Evolutionary conservation across 805 yeast genomes (phyloP).

Genomic region (Lachancea thermotolerans): DNA sequence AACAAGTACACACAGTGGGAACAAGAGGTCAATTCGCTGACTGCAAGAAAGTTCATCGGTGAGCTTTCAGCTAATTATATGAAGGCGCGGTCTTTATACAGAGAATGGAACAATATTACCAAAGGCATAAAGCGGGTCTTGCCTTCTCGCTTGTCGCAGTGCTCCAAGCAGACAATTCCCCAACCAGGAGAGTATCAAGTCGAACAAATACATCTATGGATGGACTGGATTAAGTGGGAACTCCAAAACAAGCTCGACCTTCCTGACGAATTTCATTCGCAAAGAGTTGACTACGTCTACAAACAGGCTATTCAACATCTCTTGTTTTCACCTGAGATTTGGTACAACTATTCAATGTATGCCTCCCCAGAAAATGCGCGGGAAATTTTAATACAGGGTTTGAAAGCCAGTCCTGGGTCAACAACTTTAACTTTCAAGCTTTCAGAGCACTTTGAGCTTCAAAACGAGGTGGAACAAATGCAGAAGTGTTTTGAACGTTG

Average conservation of each 20-base stretch:
- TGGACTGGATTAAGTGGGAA: slow-evolving; percentile 76
- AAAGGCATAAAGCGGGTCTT: slow-evolving; percentile 40
- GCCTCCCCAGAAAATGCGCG: slow-evolving; percentile 19
- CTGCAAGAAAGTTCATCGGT: slow-evolving; percentile 78
- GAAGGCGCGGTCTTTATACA: slow-evolving; percentile 74
- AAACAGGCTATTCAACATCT: slow-evolving; percentile 48
- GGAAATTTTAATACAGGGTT: slow-evolving; percentile 44
- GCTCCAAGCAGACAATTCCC: slow-evolving; percentile 25
- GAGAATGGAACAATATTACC: slow-evolving; percentile 60
- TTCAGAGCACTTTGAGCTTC: slow-evolving; percentile 64
- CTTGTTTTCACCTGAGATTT: slow-evolving; percentile 30
- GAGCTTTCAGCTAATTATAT: slow-evolving; percentile 80
- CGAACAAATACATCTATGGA: slow-evolving; percentile 50
- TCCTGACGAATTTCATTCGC: slow-evolving; percentile 41
- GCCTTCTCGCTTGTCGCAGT: slow-evolving; percentile 21
- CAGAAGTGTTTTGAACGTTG: slow-evolving; percentile 44
- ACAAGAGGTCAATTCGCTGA: slow-evolving; percentile 60
- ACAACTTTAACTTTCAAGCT: slow-evolving; percentile 57
- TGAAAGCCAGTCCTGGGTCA: slow-evolving; percentile 62
- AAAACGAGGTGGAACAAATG: slow-evolving; percentile 44
- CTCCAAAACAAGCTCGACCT: slow-evolving; percentile 59
- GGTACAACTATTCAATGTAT: slow-evolving; percentile 35
- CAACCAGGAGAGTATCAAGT: slow-evolving; percentile 22
- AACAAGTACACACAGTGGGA: slow-evolving; percentile 76
- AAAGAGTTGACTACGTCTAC: slow-evolving; percentile 65